Base-by-base conservation (phyloP, 208 protist species). In the Leptomonas pyrrhocoris region DNA sequence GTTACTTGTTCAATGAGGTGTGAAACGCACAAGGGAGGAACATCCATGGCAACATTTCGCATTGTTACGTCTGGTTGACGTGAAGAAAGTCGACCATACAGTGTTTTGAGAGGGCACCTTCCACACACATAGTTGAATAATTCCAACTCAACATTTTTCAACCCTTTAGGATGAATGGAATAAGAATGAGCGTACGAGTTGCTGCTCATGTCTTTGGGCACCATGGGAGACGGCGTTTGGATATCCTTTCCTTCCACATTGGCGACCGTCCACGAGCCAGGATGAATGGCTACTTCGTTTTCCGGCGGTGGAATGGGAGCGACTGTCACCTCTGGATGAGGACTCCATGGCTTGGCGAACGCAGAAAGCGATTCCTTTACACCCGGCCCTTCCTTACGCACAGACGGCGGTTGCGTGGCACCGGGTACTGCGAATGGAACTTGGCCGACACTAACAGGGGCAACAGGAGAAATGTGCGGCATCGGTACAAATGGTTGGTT, bases 1-100 rank as follows among this genome's bases (percentile, higher is more conserved):
- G 82, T 81, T 3, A 88, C 73, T 48, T 89, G 79, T 38, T 92
- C 83, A 36, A 92, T 78, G n/a, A 92, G 71, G 68, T 92, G 86
- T 13, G 83, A 81, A 60, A 92, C 77, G 57, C 83, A 84, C 34
- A 92, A 43, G 9, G 86, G 86, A 13, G 86, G 86, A 21, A 92
- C 65, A 68, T 92, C 86, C 25, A 73, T 76, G 5, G 74, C 74
- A 30, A 92, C 55, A 50, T 86, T 87, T 46, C 69, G 74, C 50
- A 92, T 64, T 23, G 63, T 80, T 15, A 89, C 73, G 73, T 92
- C 86, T 9, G 84, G 69, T 40, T 81, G 79, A 2, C 86, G 71
- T 42, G 81, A 92, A 15, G 86, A 86, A 27, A 92, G 73, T 16
- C 73, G 71, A 0, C 84, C 84, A 71, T 83, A 92, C 45, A 92